Evolutionary conservation across 1,284 basidiomycete genomes (phyloP).

Genomic region (Leccinum pseudoinsigne): DNA sequence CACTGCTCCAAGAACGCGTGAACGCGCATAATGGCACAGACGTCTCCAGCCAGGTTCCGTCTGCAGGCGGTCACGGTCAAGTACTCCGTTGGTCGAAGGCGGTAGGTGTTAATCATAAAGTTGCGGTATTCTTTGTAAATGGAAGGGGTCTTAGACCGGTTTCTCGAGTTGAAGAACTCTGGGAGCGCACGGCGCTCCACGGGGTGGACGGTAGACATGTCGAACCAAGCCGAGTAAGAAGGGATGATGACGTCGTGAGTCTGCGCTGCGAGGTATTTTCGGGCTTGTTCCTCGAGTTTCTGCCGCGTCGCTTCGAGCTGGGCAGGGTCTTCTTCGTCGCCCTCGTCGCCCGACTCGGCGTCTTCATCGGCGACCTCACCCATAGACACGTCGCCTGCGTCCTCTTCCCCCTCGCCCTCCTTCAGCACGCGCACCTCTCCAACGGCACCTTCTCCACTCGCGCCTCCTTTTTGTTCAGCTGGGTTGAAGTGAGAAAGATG

Average conservation of each 20-base stretch:
- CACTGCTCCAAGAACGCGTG: constrained; percentile 99
- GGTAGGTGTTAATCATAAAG: constrained; percentile 99
- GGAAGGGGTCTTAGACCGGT: constrained; percentile 92
- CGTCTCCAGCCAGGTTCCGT: constrained; percentile 95
- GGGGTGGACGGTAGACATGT: constrained; percentile 90
- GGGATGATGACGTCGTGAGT: constrained; percentile 98
- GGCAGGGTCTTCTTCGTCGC: constrained; percentile 77
- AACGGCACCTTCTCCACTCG: constrained; percentile 43
- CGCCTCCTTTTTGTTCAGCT: constrained; percentile 50
- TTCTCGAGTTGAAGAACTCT: constrained; percentile 98
- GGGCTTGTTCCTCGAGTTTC: constrained; percentile 82
- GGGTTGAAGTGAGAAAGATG: constrained; percentile 19
- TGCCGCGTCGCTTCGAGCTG: constrained; percentile 77
- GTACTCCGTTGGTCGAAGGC: constrained; percentile 93
- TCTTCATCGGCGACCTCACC: constrained; percentile 68
- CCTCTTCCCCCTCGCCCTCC: constrained; percentile 64
- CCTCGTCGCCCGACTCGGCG: constrained; percentile 58
- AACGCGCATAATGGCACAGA: constrained; percentile 98
- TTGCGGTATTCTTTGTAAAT: constrained; percentile 99
- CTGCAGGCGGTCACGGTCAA: constrained; percentile 97
- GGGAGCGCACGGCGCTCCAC: constrained; percentile 93
- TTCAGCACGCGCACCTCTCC: constrained; percentile 50
- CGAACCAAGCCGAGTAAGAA: constrained; percentile 98
- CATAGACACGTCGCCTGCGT: constrained; percentile 69
- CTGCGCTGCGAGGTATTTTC: constrained; percentile 94